Conservation (phyloP, 2,329 filamentous ascomycete genomes). For the Nannizziopsis barbatae region DNA sequence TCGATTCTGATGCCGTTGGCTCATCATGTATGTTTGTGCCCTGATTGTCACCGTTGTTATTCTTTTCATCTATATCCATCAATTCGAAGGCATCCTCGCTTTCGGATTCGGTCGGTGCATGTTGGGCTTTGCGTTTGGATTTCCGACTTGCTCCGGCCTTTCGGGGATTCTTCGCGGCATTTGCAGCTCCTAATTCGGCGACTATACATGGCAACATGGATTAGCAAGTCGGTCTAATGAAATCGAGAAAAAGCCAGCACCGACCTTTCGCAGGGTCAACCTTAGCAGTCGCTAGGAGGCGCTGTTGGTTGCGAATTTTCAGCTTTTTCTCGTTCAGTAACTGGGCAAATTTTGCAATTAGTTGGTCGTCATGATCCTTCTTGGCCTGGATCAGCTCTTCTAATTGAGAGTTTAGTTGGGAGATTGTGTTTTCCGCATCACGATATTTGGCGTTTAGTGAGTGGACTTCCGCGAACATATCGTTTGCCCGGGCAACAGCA, state of each 20-base stretch:
- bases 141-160: slow-evolving; percentile 15
- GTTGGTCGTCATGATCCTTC: slow-evolving; percentile 44
- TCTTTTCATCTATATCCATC: slow-evolving; percentile 26
- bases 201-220: slow-evolving; percentile 15
- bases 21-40: slow-evolving; percentile 4
- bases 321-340: slow-evolving; percentile 54
- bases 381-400: slow-evolving; percentile 49
- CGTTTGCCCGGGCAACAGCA: slow-evolving; percentile 36
- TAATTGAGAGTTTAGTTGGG: slow-evolving; percentile 43
- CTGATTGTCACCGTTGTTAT: slow-evolving; percentile 5
- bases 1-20: slow-evolving; percentile 18
- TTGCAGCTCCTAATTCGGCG: slow-evolving; percentile 21
- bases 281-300: slow-evolving; percentile 43
- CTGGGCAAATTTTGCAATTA: slow-evolving; percentile 48
- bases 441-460: slow-evolving; percentile 32
- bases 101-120: slow-evolving; percentile 17
- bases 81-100: slow-evolving; percentile 29
- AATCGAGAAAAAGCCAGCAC: not conserved
- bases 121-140: slow-evolving; percentile 24
- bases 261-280: slow-evolving; percentile 31
- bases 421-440: slow-evolving; percentile 41
- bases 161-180: slow-evolving; percentile 13
- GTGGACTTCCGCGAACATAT: slow-evolving; percentile 34
- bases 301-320: slow-evolving; percentile 52
- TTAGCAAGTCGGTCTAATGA: not conserved